phyloP scores from a whole-genome alignment of 139 green algal species.

The Ettlia oleoabundans region DNA sequence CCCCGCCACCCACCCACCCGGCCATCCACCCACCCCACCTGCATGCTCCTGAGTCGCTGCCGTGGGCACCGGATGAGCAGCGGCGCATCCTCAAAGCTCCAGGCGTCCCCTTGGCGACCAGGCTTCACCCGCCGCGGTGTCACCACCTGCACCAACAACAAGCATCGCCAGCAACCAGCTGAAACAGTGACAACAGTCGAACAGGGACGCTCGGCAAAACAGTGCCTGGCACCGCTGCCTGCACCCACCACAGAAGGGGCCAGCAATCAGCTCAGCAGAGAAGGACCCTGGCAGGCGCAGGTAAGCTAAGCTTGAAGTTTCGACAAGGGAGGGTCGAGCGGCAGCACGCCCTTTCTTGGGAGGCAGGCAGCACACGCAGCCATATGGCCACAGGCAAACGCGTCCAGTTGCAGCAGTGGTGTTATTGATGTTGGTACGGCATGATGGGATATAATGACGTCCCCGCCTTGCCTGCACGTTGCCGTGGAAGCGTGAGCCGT shows the following conservation, averaged over 20 bases:
- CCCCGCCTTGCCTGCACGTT: conserved; percentile 1
- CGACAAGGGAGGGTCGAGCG: background rate
- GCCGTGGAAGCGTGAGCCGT: conserved; percentile 22
- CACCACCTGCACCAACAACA: background rate
- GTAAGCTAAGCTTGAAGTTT: background rate
- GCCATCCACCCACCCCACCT: background rate
- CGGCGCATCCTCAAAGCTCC: background rate
- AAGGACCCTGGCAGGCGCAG: background rate
- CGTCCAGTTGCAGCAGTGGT: background rate
- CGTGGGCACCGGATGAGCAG: conserved; percentile 28
- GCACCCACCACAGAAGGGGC: no score
- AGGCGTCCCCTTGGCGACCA: background rate
- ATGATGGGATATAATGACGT: background rate
- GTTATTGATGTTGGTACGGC: background rate
- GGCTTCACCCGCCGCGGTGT: background rate
- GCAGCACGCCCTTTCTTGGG: background rate
- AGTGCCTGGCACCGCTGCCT: no score
- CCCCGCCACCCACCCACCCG: no score
- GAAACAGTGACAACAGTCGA: no score
- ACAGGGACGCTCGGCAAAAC: no score
- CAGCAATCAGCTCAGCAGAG: no score
- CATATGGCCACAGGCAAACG: background rate
- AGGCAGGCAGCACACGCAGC: background rate
- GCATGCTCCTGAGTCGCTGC: background rate
- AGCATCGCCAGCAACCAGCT: no score